Conservation (phyloP, 345 rosid species). For the Eucalyptus victrix region DNA sequence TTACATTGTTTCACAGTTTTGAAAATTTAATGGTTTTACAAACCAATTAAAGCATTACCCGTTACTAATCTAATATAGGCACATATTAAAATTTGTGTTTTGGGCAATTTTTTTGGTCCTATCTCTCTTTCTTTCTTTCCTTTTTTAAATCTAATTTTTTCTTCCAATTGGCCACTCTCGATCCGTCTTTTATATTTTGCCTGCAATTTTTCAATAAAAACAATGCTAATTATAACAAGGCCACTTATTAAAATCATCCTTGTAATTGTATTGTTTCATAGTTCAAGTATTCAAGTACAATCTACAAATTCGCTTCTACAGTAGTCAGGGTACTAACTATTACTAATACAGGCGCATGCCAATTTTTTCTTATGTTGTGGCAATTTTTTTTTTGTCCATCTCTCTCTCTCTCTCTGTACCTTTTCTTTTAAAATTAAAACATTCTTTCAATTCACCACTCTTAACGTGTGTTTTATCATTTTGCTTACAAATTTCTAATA, state of each 20-base stretch:
- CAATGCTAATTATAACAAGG: neutral
- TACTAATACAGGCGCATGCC: neutral
- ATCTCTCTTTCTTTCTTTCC: neutral
- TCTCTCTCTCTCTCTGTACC: neutral
- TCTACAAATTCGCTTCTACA: neutral
- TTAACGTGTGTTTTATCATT: no score
- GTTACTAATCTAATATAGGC: neutral
- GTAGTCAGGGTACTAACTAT: neutral
- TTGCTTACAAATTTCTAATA: neutral
- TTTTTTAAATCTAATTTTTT: neutral
- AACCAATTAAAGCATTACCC: neutral
- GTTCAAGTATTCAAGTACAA: neutral
- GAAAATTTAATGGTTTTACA: neutral
- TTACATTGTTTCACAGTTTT: neutral
- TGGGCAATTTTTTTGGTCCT: neutral
- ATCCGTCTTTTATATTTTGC: neutral
- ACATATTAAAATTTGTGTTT: neutral
- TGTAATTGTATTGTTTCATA: neutral
- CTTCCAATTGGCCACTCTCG: neutral
- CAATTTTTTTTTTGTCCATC: neutral
- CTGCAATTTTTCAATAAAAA: neutral
- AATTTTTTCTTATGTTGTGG: neutral
- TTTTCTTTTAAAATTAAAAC: neutral
- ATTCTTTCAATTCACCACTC: neutral
- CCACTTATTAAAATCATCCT: neutral